Percentiles rank a stretch among this genome's conserved stretches.
These are phyloP conservation scores for Tetraselmis chui DNA, from an alignment of 139 green algal genomes.

Conservation along the genomic window DNA sequence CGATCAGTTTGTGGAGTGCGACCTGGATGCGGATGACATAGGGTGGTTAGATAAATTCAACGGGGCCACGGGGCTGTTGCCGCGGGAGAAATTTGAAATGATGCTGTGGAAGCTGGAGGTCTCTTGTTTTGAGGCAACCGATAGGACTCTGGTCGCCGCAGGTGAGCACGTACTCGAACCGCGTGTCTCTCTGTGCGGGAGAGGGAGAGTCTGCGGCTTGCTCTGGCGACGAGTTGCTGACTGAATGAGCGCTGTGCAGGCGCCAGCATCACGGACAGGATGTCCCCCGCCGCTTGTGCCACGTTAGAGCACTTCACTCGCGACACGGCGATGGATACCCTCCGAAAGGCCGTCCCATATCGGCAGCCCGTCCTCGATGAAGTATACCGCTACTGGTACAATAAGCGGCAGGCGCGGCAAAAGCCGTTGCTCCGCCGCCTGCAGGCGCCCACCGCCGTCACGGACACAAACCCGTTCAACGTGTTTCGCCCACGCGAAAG, in stretches of 20 bases:
- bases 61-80: constrained; percentile 30
- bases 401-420: constrained; percentile 63
- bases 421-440: constrained; percentile 83
- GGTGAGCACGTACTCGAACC: constrained; percentile 14
- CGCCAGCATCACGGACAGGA: not conserved
- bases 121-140: constrained; percentile 59
- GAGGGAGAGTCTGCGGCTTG: no score
- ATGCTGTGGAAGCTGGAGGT: constrained; percentile 82
- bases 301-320: constrained; percentile 56
- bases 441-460: constrained; percentile 65
- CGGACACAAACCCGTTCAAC: constrained; percentile 88
- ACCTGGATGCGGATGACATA: constrained; percentile 90
- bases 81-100: constrained; percentile 48
- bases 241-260: no score
- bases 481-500: constrained; percentile 89
- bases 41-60: constrained; percentile 86
- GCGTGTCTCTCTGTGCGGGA: no score
- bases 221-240: no score
- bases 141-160: constrained; percentile 31
- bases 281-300: constrained; percentile 38
- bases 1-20: constrained; percentile 81
- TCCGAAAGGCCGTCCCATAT: constrained; percentile 26
- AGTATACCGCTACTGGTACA: constrained; percentile 89
- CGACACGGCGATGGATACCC: constrained; percentile 51
- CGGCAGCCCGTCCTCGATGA: constrained; percentile 23